Base-by-base conservation (phyloP, 2,329 filamentous ascomycete species). In the Penicillium sp. region DNA sequence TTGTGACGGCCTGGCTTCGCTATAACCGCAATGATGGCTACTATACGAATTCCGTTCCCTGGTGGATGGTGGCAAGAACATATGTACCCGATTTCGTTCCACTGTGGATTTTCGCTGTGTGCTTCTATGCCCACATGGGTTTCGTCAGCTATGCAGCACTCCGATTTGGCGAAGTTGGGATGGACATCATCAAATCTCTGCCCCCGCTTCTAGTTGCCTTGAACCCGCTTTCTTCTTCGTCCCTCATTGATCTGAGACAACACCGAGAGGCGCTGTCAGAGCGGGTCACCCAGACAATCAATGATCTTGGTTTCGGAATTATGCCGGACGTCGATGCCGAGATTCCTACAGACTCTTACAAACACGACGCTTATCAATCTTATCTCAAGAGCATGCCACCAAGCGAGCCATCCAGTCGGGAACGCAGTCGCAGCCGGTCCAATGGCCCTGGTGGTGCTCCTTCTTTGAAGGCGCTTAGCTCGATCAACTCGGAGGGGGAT, bases 181-280 rank as follows among this genome's bases (percentile, higher is more conserved):
- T 98, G 92, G 94, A 98, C 75, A 97, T 98, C 58, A 83, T 93
- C 81, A 97, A 97, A 79, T 97, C 93, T 1, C 85, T 98, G 15
- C 87, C 91, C 10, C 94, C 94, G 8, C 86, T 98, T 12, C 82
- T 96, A 42, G 84, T 97, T 45, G 93, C 91, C 67, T 85, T 97
- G 70, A 89, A 90, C 70, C 94, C 94, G 3, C 87, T 88, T 5
- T 93, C 91, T 1, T 90, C 88, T 74, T 95, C 92, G 79, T 92
- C 89, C 65, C 87, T 98, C 51, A 85, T 90, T 65, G 89, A 89
- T 67, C 84, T 97, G 56, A 87, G 91, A 62, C 80, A 86, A 66
- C 84, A 87, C 61, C 87, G 94, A 56, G 88, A 86, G 37, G 84
- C 89, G 65, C 85, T 97, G 50, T 91, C 91, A 61, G 83, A 86